Evolutionary conservation across 495 filamentous ascomycete species (phyloP).

Genomic region (Sphaerosporella brunnea): DNA sequence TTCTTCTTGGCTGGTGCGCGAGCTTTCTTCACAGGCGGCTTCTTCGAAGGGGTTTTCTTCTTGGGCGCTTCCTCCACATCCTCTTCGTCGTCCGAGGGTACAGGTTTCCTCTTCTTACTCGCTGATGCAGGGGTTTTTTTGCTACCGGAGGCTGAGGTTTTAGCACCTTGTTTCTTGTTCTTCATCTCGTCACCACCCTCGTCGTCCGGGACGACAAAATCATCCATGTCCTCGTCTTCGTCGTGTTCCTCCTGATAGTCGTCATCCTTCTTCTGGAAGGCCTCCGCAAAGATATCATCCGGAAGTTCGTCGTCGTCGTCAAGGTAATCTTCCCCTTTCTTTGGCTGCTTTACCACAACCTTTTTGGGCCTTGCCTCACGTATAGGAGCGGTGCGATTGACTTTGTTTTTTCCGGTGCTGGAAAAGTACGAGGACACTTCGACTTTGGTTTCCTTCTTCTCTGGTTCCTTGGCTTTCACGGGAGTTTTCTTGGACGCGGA

Average conservation of each 20-base stretch:
- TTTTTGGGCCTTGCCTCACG: constrained; percentile 14
- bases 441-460: constrained; percentile 18
- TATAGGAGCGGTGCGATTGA: constrained; percentile 18
- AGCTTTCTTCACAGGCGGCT: constrained; percentile 44
- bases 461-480: neutral
- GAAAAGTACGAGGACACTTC: constrained; percentile 20
- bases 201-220: constrained; percentile 11
- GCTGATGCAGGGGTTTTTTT: constrained; percentile 29
- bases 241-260: constrained; percentile 16
- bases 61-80: constrained; percentile 32
- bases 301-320: constrained; percentile 22
- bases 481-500: constrained; percentile 7
- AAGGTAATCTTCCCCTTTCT: constrained; percentile 16
- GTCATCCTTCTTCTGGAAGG: constrained; percentile 23
- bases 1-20: constrained; percentile 40
- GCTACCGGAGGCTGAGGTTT: constrained; percentile 28
- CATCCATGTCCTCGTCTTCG: constrained; percentile 20
- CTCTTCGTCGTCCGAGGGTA: constrained; percentile 30
- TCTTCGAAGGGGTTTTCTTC: constrained; percentile 36
- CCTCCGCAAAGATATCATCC: constrained; percentile 24
- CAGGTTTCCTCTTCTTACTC: constrained; percentile 33
- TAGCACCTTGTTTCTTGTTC: constrained; percentile 10
- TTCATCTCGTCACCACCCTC: constrained; percentile 11
- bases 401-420: constrained; percentile 20
- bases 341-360: constrained; percentile 5